phyloP scores from a whole-genome alignment of 352 stramenopile genomes.

The Elongisporangium prolatum region DNA sequence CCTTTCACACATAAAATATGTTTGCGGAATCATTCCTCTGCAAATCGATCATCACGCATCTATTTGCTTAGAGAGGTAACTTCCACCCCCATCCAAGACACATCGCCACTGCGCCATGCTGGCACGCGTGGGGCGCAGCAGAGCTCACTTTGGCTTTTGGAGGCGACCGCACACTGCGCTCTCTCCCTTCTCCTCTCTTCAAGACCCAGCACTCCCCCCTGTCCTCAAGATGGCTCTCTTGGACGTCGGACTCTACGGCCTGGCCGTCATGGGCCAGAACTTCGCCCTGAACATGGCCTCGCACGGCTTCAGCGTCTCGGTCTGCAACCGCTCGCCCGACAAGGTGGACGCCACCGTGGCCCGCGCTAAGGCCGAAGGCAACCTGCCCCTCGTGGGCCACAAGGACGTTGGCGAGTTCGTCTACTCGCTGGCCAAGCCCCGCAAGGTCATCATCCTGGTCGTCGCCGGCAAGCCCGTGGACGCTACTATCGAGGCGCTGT shows the following conservation, averaged over 20 bases:
- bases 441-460: constrained; percentile 98
- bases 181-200: constrained; percentile 3
- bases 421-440: constrained; percentile 88
- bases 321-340: constrained; percentile 96
- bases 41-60: constrained; percentile 1
- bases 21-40: constrained; percentile 1
- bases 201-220: constrained; percentile 2
- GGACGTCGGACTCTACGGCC: constrained; percentile 87
- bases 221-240: constrained; percentile 60
- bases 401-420: constrained; percentile 93
- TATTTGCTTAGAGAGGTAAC: constrained; percentile 11
- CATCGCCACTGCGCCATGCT: constrained; percentile 1
- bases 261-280: constrained; percentile 98
- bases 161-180: constrained; percentile 5
- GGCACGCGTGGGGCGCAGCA: not conserved
- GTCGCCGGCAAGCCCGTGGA: constrained; percentile 97
- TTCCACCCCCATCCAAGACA: not conserved
- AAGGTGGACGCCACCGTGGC: constrained; percentile 97
- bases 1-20: not conserved
- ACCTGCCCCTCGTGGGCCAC: constrained; percentile 92
- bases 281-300: constrained; percentile 99
- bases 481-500: constrained; percentile 84
- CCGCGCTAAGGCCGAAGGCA: constrained; percentile 93
- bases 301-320: constrained; percentile 95
- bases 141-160: constrained; percentile 22